These are phyloP conservation scores for Conticribra guillardii DNA, from an alignment of 108 stramenopile genomes.

Conservation along the genomic window DNA sequence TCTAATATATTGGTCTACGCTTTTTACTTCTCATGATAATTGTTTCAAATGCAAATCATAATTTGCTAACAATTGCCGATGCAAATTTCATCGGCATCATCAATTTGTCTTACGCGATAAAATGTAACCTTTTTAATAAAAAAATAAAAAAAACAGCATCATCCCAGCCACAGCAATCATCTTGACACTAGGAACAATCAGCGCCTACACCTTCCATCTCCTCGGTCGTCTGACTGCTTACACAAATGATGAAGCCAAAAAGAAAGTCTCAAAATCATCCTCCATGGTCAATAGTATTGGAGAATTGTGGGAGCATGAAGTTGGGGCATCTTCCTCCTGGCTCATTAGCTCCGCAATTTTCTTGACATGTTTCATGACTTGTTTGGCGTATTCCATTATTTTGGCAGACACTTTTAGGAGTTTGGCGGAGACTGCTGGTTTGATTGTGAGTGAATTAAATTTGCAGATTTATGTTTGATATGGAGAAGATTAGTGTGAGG, in stretches of 20 bases:
- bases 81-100: too few relatives aligned
- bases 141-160: slow-evolving; percentile 29
- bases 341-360: slow-evolving; percentile 73
- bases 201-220: slow-evolving; percentile 88
- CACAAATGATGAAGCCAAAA: slow-evolving; percentile 13
- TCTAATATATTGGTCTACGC: too few relatives aligned
- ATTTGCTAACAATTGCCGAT: too few relatives aligned
- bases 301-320: slow-evolving; percentile 86
- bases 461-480: slow-evolving; percentile 1
- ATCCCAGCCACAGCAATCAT: slow-evolving; percentile 71
- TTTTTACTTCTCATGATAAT: too few relatives aligned
- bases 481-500: too few relatives aligned
- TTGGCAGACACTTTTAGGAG: slow-evolving; percentile 75
- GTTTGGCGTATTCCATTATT: slow-evolving; percentile 84
- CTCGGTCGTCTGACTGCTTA: slow-evolving; percentile 60
- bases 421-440: slow-evolving; percentile 49
- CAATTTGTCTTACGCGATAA: not conserved
- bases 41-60: too few relatives aligned
- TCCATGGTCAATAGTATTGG: slow-evolving; percentile 54
- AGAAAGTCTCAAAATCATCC: slow-evolving; percentile 17
- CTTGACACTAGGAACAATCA: slow-evolving; percentile 69
- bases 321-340: slow-evolving; percentile 67
- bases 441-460: slow-evolving; percentile 18
- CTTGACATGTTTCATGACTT: slow-evolving; percentile 77
- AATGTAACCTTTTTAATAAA: slow-evolving; percentile 1